A percentile compares a stretch with the other conserved stretches of the same genome.
Conservation (phyloP, 2,329 filamentous ascomycete species). For the Pestalotiopsis sp. region DNA sequence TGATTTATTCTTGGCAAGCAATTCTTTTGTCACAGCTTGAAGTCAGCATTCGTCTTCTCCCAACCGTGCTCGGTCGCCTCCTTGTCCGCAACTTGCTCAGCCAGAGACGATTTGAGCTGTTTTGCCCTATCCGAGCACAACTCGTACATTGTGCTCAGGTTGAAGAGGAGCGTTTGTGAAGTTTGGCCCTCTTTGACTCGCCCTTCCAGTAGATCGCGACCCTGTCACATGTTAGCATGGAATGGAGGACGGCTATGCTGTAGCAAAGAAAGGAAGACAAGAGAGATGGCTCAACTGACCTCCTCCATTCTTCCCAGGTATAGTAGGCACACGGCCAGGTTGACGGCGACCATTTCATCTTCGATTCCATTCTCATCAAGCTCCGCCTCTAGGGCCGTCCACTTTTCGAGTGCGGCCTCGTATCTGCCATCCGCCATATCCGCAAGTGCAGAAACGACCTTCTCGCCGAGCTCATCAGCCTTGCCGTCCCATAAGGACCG, state of each 20-base stretch:
- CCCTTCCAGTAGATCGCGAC: constrained; percentile 66
- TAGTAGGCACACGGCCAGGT: constrained; percentile 80
- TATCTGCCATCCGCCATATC: constrained; percentile 81
- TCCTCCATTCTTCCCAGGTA: constrained; percentile 79
- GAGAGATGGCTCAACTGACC: constrained; percentile 41
- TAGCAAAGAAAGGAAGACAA: background rate
- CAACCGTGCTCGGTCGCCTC: constrained; percentile 62
- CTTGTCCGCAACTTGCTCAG: constrained; percentile 67
- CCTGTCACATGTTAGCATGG: constrained; percentile 46
- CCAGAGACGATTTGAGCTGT: constrained; percentile 70
- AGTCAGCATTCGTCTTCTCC: constrained; percentile 74
- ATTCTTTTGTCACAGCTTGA: constrained; percentile 63
- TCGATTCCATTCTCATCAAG: constrained; percentile 41
- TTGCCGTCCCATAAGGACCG: constrained; percentile 47
- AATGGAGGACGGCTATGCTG: background rate
- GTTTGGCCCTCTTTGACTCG: constrained; percentile 64
- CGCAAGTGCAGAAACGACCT: constrained; percentile 68
- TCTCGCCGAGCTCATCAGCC: constrained; percentile 41
- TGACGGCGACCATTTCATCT: constrained; percentile 77
- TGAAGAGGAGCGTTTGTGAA: constrained; percentile 85
- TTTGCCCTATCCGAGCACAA: constrained; percentile 79
- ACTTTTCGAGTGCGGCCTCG: constrained; percentile 61
- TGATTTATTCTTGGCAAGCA: too few species aligned
- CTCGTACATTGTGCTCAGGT: constrained; percentile 89
- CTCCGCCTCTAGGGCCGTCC: constrained; percentile 54